Evolutionary conservation across 2,329 filamentous ascomycete species (phyloP).

Genomic region (Trichoderma endophyticum): DNA sequence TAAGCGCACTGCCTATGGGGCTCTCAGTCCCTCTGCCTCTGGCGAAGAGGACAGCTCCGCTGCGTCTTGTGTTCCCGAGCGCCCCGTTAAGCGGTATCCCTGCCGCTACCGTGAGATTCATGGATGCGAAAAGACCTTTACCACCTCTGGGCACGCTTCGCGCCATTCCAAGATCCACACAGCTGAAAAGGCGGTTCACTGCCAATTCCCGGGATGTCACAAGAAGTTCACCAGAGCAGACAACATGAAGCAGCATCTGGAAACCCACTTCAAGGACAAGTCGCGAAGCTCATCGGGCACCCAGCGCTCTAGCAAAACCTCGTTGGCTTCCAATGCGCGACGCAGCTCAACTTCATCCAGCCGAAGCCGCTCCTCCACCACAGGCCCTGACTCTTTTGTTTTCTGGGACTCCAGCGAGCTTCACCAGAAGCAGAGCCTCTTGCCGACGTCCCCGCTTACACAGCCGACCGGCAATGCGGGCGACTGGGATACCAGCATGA

Average conservation of each 20-base stretch:
- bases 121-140: slow-evolving; percentile 75
- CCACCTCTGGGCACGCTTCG: slow-evolving; percentile 80
- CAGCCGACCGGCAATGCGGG: slow-evolving; percentile 35
- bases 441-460: slow-evolving; percentile 26
- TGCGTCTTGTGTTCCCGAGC: slow-evolving; percentile 40
- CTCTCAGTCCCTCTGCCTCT: slow-evolving; percentile 46
- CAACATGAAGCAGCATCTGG: slow-evolving; percentile 84
- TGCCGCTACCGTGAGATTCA: slow-evolving; percentile 70
- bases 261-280: slow-evolving; percentile 70
- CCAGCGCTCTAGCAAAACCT: slow-evolving; percentile 33
- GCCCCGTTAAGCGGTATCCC: slow-evolving; percentile 64
- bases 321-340: slow-evolving; percentile 32
- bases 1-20: slow-evolving; percentile 43
- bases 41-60: slow-evolving; percentile 50
- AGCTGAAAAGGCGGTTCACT: slow-evolving; percentile 71
- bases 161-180: slow-evolving; percentile 83
- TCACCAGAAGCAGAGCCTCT: slow-evolving; percentile 33
- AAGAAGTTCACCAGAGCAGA: slow-evolving; percentile 80
- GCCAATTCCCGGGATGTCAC: slow-evolving; percentile 65
- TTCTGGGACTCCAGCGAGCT: slow-evolving; percentile 42
- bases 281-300: slow-evolving; percentile 41
- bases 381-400: slow-evolving; percentile 26
- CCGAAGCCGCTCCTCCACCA: slow-evolving; percentile 32
- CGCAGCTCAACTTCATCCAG: slow-evolving; percentile 32
- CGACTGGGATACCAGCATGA: slow-evolving; percentile 50